Evolutionary conservation across 176 grass and related monocot genomes (phyloP), one percentile per base, ranked within the genome.

Genomic region (Oryza meridionalis): DNA sequence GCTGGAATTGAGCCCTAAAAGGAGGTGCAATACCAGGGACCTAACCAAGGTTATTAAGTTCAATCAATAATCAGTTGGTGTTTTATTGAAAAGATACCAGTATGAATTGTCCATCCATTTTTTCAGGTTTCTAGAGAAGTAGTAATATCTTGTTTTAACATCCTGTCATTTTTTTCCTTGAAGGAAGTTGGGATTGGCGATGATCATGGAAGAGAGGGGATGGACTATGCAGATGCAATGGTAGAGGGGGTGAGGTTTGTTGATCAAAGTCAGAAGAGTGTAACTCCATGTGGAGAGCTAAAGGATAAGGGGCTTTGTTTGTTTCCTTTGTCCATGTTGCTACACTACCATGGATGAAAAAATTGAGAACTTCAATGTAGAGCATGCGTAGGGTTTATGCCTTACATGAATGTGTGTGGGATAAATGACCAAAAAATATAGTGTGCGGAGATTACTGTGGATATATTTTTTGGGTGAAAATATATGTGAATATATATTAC

Each of bases 241-340:
- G 65, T 49, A 46, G 68, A 75, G 61, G 86, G 73, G 80, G 50
- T 79, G 79, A 51, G 87, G 67, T 92, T 82, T 76, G 83, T 72
- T 69, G 80, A 86, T 81, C 46, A 82, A 58, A 46, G 32, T 70
- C 82, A 86, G 68, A 90, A n/a, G 85, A 85, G 84, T 83, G 79
- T 86, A 86, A 55, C 47, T 79, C 88, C 79, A 90, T 87, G 83
- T 88, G 88, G 89, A 83, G 87, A 98, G 67, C 89, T 94, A 24
- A 90, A 91, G 88, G 90, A 91, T 82, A 90, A 84, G 70, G 95
- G 89, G 69, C 83, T 98, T 91, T 90, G 91, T 88, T 88, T 95
- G 86, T 70, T 93, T 87, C 93, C 92, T 11, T 75, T 90, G 27
- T 86, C 87, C 82, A 86, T 98, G 86, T 77, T 93, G 77, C 85